Conservation (phyloP, 2,329 filamentous ascomycete species). For the Cryphonectria parasitica region DNA sequence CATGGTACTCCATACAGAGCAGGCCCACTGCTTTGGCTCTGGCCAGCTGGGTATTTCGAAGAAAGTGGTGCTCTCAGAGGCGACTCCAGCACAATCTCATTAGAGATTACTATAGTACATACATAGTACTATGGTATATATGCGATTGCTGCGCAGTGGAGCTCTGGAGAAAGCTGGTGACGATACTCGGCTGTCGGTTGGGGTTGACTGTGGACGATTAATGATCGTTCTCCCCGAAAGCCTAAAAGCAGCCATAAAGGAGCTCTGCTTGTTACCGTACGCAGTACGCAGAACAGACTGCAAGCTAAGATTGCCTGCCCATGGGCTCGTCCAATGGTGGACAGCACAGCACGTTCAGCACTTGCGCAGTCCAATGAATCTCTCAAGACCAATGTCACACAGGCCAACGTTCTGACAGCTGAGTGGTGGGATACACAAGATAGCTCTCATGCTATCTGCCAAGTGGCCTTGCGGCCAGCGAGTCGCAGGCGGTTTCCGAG, state of each 20-base stretch:
- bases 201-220: not conserved
- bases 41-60: not conserved
- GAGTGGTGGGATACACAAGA: conserved; percentile 7
- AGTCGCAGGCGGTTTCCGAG: not conserved
- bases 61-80: not conserved
- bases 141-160: not conserved
- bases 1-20: not conserved
- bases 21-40: not conserved
- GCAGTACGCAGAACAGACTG: not conserved
- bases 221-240: not conserved
- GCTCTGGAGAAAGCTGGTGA: not conserved
- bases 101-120: not conserved
- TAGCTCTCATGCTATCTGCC: conserved; percentile 1
- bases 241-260: not conserved
- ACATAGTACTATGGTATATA: not conserved
- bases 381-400: not conserved
- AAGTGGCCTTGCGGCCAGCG: not conserved
- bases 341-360: not conserved
- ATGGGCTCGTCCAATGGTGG: not conserved
- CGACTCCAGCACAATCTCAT: not conserved
- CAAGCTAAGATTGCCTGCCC: not conserved
- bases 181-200: not conserved
- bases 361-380: not conserved
- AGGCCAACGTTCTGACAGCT: not conserved
- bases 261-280: too few species aligned